Base-by-base conservation (phyloP, 2,329 filamentous ascomycete species). In the Hirsutella thompsonii region DNA sequence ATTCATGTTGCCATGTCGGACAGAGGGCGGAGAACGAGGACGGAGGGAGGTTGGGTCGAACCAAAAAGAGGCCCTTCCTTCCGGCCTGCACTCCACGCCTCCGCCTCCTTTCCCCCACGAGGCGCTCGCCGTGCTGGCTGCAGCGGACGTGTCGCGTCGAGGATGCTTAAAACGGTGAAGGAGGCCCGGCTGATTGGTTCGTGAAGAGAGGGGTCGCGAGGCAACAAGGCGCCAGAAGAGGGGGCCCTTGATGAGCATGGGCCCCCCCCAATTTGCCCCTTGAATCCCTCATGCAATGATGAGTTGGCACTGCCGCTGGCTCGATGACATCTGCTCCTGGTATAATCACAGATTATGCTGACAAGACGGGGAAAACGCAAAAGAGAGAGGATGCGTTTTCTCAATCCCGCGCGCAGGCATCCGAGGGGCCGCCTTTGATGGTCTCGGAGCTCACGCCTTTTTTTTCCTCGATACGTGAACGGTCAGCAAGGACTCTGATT, bases 221-320 rank as follows among this genome's bases (percentile, higher is more conserved):
- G 33, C 30, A 39, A 30, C 40, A 40, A 45, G 41, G 35, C 41
- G 39, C 39, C 36, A 42, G 23, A 39, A 20, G 19, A 26, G 23
- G 23, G 23, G 23, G 23, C 23, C 23, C 23, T 26, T 26, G 23
- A 26, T 26, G 23, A 11, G 23, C 23, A 26, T 26, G 23, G 23
- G 23, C 23, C 23, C 23, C 23, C 23, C 23, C 23, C 23, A 11
- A 26, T 28, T 20, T 38, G 10, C 38, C 58, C 61, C 61, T 35
- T 20, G 21, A 16, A 61, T 61, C 61, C 62, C 67, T 70, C 70
- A 83, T 80, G 80, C 78, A 82, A 62, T 76, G 79, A 82, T 83
- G 80, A 79, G 79, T 75, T 83, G 80, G 77, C 79, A 83, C 62
- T 76, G 71, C 73, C 61, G 55, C 51, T 36, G 45, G 41, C 5